Base-by-base conservation (phyloP, 108 stramenopile genomes). In the Mediolabrus comicus region DNA sequence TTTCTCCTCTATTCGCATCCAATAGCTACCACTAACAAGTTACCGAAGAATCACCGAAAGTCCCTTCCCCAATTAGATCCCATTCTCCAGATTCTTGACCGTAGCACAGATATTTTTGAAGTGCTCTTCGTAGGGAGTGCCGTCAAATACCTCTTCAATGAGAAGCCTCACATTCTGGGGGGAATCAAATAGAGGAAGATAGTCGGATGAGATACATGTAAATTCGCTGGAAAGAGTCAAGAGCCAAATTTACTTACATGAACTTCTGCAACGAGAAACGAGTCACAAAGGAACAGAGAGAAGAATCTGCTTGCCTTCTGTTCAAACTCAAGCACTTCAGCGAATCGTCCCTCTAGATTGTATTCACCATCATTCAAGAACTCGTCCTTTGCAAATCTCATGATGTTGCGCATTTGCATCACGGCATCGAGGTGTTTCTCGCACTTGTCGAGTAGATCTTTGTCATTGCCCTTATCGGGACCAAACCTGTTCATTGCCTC, bases 371-470 rank as follows among this genome's bases (percentile, higher is more conserved):
- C 46, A 6, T 3, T 27, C 39, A 51, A 62, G 36, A 62, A 62
- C 1, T 16, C 17, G 13, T 62, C 61, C 34, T 62, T 62, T 1
- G 16, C 46, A 27, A 51, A 51, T 62, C 5, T 10, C 13, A 51
- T 19, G 32, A 62, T 10, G 16, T 17, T 62, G 61, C 52, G 46
- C 46, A 36, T 62, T 35, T 62, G 13, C 25, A 38, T 27, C 39
- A 62, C n/a, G n/a, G 61, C 61, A 62, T 43, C 61, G 32, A 62
- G 34, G 41, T 62, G 61, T 51, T 51, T 43, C 46, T 62, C 43
- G 19, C 32, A 27, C 24, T 62, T 43, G 19, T 62, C 61, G 3
- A 19, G 41, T 6, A 62, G 10, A 3, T 43, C 41, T 14, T 19
- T 51, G 16, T 62, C 61, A 22, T 62, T 62, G 7, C 61, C 61